phyloP scores from a whole-genome alignment of 2,329 filamentous ascomycete genomes.

The Aspergillus proliferans region DNA sequence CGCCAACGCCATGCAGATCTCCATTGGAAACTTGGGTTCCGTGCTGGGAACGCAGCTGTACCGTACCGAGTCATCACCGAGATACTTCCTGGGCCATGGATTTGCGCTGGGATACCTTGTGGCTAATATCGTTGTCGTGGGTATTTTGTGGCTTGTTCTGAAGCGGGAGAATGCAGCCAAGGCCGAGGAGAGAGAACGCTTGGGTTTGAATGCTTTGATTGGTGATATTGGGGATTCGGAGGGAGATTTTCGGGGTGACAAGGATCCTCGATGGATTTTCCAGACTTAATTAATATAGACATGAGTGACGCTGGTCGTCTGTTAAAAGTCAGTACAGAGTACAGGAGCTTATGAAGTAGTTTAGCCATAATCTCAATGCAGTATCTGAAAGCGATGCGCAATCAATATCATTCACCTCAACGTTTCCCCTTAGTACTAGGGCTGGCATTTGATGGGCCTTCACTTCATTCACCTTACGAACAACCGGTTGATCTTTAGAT shows the following conservation, averaged over 20 bases:
- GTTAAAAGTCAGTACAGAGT: too few species aligned
- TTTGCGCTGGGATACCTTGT: constrained; percentile 60
- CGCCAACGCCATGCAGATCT: constrained; percentile 65
- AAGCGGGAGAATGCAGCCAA: constrained; percentile 54
- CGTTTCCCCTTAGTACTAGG: too few species aligned
- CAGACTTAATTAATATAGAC: constrained; percentile 39
- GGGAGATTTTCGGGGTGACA: constrained; percentile 55
- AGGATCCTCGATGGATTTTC: constrained; percentile 61
- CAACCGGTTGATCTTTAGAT: too few species aligned
- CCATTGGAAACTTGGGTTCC: constrained; percentile 62
- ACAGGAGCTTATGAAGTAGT: too few species aligned
- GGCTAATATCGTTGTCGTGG: constrained; percentile 52
- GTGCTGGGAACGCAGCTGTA: constrained; percentile 67
- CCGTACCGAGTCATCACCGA: constrained; percentile 52
- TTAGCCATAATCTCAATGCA: too few species aligned
- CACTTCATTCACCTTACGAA: too few species aligned
- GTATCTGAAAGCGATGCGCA: too few species aligned
- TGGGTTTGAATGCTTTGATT: constrained; percentile 22
- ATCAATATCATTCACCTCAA: too few species aligned
- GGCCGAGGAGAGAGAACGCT: constrained; percentile 40
- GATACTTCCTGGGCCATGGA: constrained; percentile 61
- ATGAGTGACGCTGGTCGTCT: not conserved
- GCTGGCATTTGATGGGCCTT: too few species aligned
- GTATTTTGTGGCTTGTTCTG: constrained; percentile 49
- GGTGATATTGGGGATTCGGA: constrained; percentile 46